Evolutionary conservation across 495 filamentous ascomycete genomes (phyloP).

Genomic region (Penicillium longicatenatum): DNA sequence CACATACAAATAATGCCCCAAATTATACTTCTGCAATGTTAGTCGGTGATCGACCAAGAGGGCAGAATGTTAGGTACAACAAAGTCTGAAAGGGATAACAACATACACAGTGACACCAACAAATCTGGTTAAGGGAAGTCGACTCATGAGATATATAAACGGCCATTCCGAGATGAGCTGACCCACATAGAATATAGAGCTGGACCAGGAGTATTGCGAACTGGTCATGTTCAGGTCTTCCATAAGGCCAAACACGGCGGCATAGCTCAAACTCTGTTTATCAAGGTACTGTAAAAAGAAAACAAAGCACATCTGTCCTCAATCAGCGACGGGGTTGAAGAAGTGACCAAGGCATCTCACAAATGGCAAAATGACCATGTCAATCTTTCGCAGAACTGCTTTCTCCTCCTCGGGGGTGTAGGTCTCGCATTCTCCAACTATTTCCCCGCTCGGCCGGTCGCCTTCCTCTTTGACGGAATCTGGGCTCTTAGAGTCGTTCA

Average conservation of each 20-base stretch:
- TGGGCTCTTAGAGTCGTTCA: slow-evolving; percentile 12
- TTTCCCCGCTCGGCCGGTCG: slow-evolving; percentile 5
- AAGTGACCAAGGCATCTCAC: slow-evolving; percentile 24
- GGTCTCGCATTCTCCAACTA: slow-evolving; percentile 25
- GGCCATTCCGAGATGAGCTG: slow-evolving; percentile 54
- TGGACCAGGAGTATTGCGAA: slow-evolving; percentile 55
- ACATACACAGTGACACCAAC: slow-evolving; percentile 28
- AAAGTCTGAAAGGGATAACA: not conserved
- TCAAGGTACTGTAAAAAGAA: slow-evolving; percentile 48
- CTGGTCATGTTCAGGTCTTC: slow-evolving; percentile 51
- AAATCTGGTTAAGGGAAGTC: slow-evolving; percentile 51
- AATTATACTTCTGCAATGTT: slow-evolving; percentile 23
- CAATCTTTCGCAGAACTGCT: slow-evolving; percentile 50
- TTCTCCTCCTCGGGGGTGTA: slow-evolving; percentile 44
- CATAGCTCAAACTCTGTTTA: slow-evolving; percentile 59
- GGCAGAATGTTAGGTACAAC: no score
- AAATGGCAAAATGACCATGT: slow-evolving; percentile 42
- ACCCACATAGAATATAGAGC: slow-evolving; percentile 43
- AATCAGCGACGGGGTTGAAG: not conserved
- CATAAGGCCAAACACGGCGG: slow-evolving; percentile 57
- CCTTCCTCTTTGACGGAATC: slow-evolving; percentile 9
- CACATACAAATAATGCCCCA: slow-evolving; percentile 55
- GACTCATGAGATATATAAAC: slow-evolving; percentile 55
- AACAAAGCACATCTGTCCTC: slow-evolving; percentile 31
- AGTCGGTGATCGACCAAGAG: not conserved